Evolutionary conservation across 2,329 filamentous ascomycete genomes (phyloP), one percentile per base, ranked within the genome.

Genomic region (Colletotrichum orbiculare): DNA sequence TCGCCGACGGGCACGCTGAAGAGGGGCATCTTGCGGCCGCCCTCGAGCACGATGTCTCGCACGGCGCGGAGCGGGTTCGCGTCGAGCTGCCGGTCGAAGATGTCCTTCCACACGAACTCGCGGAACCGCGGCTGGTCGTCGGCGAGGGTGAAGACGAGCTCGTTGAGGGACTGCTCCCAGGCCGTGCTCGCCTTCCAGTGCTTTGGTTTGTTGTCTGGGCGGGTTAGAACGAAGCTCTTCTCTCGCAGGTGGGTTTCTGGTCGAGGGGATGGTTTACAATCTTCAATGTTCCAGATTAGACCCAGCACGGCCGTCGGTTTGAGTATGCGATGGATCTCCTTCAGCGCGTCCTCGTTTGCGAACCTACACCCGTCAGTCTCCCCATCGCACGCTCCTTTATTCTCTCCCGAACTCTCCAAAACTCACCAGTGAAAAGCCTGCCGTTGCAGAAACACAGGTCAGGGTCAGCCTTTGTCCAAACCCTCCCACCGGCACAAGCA

Each of bases 261-360:
- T 10, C 13, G 49, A n/a, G 13, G 17, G 7, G 17, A 39, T 13
- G 53, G 59, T 83, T 71, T 76, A 89, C 89, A 92, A 68, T 91
- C 88, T 73, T 92, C 90, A 64, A 89, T 80, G 70, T 92, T 93
- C 91, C 91, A 93, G 57, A 93, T 88, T 74, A 91, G 75, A 12
- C 87, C 90, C 35, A 93, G 79, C 35, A 81, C 81, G 7, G 85
- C 85, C 7, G 83, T 83, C 0, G 87, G 87, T 71, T 84, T 85
- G 52, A 93, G 76, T 0, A 91, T 83, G 50, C 90, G 85, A 69
- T 87, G 83, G n/a, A 93, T 89, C 70, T 92, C 89, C 49, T 79
- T 76, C 35, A 94, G 77, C 0, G 89, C 80, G 41, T 86, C 82
- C 46, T 83, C 77, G 57, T 84, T 91, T 43, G 90, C 87, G 76